phyloP scores from a whole-genome alignment of 495 filamentous ascomycete species.

The Jackrogersella multiformis region DNA sequence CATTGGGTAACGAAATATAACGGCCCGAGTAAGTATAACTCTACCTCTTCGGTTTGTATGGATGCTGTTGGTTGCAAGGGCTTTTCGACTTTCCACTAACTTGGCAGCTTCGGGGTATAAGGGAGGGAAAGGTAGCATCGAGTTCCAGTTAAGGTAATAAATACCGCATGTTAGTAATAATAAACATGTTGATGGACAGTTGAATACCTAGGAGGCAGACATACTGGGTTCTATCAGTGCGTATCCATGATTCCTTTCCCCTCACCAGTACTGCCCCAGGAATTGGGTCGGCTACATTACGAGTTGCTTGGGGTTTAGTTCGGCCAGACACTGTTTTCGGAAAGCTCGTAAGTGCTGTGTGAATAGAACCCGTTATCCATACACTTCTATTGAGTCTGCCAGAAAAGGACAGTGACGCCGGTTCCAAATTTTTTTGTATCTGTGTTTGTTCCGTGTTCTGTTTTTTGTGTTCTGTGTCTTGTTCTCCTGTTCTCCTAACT shows the following conservation, averaged over 20 bases:
- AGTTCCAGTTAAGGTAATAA: background rate
- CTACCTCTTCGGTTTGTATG: no score
- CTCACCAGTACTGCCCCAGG: conserved; percentile 4
- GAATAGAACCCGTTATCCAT: background rate
- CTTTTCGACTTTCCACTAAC: background rate
- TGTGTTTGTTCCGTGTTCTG: background rate
- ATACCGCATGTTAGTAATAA: background rate
- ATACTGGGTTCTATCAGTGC: background rate
- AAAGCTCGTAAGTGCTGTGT: background rate
- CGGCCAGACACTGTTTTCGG: background rate
- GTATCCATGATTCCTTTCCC: conserved; percentile 3
- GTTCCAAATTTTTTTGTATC: background rate
- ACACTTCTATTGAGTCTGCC: background rate
- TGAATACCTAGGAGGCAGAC: no score
- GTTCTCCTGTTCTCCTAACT: conserved; percentile 3
- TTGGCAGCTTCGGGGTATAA: no score
- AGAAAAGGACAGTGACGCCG: conserved; percentile 4
- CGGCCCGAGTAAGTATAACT: background rate
- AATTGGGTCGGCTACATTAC: conserved; percentile 3
- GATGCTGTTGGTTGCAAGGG: conserved; percentile 8
- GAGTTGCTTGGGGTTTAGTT: background rate
- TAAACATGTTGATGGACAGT: conserved; percentile 12
- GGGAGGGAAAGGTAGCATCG: background rate
- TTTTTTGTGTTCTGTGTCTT: background rate
- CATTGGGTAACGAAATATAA: background rate